These are phyloP conservation scores for Urochloa ruziziensis DNA, from an alignment of 176 grass and related monocot species.

Conservation along the genomic window DNA sequence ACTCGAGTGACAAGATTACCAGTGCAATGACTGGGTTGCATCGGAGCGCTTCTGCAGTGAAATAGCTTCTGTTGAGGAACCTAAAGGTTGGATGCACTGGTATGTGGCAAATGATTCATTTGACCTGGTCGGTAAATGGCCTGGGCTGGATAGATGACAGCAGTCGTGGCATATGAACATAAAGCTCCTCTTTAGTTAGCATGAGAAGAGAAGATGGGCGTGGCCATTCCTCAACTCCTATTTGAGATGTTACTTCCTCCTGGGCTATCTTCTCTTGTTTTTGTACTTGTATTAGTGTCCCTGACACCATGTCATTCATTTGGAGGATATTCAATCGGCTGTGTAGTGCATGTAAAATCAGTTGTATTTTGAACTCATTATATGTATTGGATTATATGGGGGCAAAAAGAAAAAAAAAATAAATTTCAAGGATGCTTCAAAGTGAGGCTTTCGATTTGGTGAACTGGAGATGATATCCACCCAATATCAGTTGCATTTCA, in stretches of 20 bases:
- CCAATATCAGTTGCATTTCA: neutral
- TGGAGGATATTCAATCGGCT: conserved; percentile 14
- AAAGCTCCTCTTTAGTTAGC: conserved; percentile 9
- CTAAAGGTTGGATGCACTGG: neutral
- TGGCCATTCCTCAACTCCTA: neutral
- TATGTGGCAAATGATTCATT: conserved; percentile 11
- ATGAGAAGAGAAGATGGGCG: conserved; percentile 25
- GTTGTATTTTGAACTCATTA: conserved; percentile 18
- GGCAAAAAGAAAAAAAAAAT: neutral
- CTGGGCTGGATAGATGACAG: neutral
- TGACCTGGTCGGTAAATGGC: neutral
- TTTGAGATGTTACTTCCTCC: conserved; percentile 16
- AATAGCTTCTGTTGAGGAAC: conserved; percentile 36
- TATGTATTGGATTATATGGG: conserved; percentile 31
- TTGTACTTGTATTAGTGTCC: neutral
- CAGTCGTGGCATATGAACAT: conserved; percentile 24
- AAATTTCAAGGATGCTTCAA: neutral
- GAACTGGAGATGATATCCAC: neutral
- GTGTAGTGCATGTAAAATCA: conserved; percentile 36
- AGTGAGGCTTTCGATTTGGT: neutral
- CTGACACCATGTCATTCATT: conserved; percentile 18
- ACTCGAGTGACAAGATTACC: conserved; percentile 60
- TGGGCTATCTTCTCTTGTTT: neutral
- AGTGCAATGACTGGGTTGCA: conserved; percentile 47
- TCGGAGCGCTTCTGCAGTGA: conserved; percentile 70